A percentile compares a stretch with the other conserved stretches of the same genome.
Conservation (phyloP, 176 grass and related monocot species). For the Triticum aestivum region DNA sequence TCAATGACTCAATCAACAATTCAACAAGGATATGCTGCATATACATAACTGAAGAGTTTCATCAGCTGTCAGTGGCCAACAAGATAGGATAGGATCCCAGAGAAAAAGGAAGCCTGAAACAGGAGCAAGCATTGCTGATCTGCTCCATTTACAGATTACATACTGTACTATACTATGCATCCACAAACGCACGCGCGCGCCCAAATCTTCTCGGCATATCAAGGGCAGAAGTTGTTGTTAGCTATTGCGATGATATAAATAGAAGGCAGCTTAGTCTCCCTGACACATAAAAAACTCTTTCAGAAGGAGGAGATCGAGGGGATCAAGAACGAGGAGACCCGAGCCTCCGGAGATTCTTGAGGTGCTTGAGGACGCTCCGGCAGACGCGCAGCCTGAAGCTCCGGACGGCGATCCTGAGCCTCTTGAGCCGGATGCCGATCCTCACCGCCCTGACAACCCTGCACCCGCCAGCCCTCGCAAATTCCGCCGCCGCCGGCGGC, state of each 20-base stretch:
- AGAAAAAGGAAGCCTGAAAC: slow-evolving; percentile 16
- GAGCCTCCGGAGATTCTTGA: slow-evolving; percentile 37
- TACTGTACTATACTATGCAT: slow-evolving; percentile 19
- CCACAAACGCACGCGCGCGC: neutral
- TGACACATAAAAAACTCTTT: neutral
- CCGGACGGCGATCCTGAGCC: slow-evolving; percentile 37
- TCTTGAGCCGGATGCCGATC: slow-evolving; percentile 50
- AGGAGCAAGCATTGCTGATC: neutral
- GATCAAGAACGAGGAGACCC: neutral
- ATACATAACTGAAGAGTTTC: neutral
- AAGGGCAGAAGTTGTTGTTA: slow-evolving; percentile 20
- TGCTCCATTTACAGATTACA: neutral
- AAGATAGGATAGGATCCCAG: neutral
- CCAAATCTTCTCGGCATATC: neutral
- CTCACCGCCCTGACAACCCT: slow-evolving; percentile 13
- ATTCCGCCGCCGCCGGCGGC: neutral
- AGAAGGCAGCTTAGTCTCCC: neutral
- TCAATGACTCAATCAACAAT: neutral
- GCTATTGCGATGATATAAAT: neutral
- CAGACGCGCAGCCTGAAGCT: slow-evolving; percentile 38
- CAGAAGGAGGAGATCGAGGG: neutral
- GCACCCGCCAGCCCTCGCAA: neutral
- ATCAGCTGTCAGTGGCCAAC: neutral
- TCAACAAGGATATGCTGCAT: neutral
- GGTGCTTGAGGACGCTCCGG: slow-evolving; percentile 32